Percentiles rank a stretch among this genome's conserved stretches.
Evolutionary conservation across 2,329 filamentous ascomycete genomes (phyloP).

Genomic region (Aspergillus clavatus): DNA sequence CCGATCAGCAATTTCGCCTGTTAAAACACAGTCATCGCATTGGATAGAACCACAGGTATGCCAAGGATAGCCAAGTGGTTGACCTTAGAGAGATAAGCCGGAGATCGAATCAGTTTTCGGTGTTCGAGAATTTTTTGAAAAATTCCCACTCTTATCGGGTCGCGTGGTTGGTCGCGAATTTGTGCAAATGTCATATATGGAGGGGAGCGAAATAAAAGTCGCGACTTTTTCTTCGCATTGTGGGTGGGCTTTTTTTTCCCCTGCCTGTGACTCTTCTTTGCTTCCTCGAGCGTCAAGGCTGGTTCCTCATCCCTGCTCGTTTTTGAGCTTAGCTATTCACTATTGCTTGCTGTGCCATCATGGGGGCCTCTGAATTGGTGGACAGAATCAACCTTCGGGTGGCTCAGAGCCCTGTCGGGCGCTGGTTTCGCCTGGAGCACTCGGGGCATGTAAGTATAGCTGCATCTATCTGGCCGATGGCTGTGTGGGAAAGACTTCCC

Average conservation of each 20-base stretch:
- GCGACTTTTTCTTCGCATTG: not conserved
- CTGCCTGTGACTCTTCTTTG: not conserved
- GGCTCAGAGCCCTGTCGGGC: constrained; percentile 61
- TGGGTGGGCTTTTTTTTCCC: not conserved
- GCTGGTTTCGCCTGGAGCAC: constrained; percentile 75
- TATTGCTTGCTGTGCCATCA: constrained; percentile 3
- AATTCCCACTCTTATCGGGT: not conserved
- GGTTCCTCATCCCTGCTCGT: not conserved
- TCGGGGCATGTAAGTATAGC: constrained; percentile 66
- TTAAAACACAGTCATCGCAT: not conserved
- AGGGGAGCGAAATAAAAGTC: not conserved
- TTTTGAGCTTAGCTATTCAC: not conserved
- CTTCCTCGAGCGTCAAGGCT: constrained; percentile 3
- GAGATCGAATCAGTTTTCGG: not conserved
- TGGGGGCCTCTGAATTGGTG: constrained; percentile 17
- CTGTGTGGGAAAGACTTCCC: constrained; percentile 8
- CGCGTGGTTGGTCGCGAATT: not conserved
- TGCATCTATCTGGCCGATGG: constrained; percentile 3
- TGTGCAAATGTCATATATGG: not conserved
- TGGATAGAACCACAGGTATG: not conserved
- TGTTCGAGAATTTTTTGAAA: not conserved
- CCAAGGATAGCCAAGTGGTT: not conserved
- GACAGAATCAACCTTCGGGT: constrained; percentile 41
- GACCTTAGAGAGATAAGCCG: not conserved
- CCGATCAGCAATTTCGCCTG: not conserved